phyloP scores from a whole-genome alignment of 768 basidiomycete genomes.

The Naganishia kalamii region DNA sequence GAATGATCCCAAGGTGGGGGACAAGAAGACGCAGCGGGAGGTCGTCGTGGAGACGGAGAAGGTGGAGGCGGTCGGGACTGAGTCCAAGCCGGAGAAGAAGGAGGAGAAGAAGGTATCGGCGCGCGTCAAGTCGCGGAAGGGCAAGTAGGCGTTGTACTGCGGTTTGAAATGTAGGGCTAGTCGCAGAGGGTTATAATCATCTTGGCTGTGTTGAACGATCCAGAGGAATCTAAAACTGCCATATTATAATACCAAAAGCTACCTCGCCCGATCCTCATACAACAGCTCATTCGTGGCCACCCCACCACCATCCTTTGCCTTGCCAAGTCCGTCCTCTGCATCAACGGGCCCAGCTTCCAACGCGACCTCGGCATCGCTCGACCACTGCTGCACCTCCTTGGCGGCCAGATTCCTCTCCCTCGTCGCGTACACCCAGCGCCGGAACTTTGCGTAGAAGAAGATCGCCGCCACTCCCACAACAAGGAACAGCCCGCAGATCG shows the following conservation, averaged over 20 bases:
- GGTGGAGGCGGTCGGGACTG: not conserved
- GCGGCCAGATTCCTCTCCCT: not conserved
- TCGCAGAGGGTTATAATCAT: too few species aligned
- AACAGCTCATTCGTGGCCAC: not conserved
- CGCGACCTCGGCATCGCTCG: not conserved
- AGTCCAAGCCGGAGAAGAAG: not conserved
- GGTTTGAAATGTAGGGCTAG: too few species aligned
- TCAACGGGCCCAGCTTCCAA: too few species aligned
- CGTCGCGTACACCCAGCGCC: constrained; percentile 7
- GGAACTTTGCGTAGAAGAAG: constrained; percentile 1
- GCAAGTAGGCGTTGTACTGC: constrained; percentile 7
- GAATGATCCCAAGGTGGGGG: not conserved
- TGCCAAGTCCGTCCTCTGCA: not conserved
- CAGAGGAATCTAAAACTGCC: too few species aligned
- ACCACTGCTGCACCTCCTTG: not conserved
- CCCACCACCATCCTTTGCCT: not conserved
- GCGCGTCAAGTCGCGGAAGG: not conserved
- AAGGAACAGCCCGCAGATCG: constrained; percentile 17
- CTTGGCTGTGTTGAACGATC: too few species aligned
- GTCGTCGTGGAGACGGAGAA: not conserved
- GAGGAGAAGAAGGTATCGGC: not conserved
- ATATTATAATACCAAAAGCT: too few species aligned
- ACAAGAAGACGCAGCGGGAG: not conserved
- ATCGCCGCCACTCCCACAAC: constrained; percentile 12
- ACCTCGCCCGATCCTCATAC: not conserved